phyloP scores from a whole-genome alignment of 495 filamentous ascomycete species.

The Copromyces sp. region DNA sequence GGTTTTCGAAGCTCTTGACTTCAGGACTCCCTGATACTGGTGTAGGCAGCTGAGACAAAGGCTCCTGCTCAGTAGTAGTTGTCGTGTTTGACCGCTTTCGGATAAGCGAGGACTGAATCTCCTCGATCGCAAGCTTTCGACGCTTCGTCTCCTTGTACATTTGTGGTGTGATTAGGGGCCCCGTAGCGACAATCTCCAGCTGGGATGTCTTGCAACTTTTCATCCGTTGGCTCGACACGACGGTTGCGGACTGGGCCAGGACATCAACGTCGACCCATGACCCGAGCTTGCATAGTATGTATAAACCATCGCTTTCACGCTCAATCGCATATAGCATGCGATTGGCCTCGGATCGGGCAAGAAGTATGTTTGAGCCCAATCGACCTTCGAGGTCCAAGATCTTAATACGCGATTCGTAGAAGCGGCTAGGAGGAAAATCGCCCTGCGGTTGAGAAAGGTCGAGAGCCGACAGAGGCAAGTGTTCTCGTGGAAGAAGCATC shows the following conservation, averaged over 20 bases:
- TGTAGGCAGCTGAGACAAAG: constrained; percentile 5
- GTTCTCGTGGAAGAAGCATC: constrained; percentile 49
- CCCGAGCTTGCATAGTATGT: constrained; percentile 60
- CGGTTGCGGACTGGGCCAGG: constrained; percentile 32
- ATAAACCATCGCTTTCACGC: constrained; percentile 53
- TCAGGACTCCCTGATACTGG: neutral
- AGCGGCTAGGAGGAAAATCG: constrained; percentile 39
- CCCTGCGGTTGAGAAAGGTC: constrained; percentile 45
- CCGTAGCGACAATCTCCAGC: constrained; percentile 2
- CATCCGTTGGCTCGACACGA: constrained; percentile 23
- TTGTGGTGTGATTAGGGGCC: constrained; percentile 24
- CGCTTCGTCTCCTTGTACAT: constrained; percentile 37
- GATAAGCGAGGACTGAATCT: constrained; percentile 30
- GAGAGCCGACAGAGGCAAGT: constrained; percentile 49
- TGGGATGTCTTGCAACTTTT: constrained; percentile 4
- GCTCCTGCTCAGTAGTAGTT: constrained; percentile 27
- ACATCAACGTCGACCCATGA: constrained; percentile 49
- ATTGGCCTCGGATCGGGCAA: constrained; percentile 51
- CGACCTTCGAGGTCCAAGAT: constrained; percentile 50
- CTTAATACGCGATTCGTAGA: constrained; percentile 52
- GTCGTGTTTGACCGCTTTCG: constrained; percentile 18
- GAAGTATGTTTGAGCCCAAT: constrained; percentile 47
- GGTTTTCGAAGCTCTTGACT: neutral
- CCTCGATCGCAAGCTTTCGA: constrained; percentile 42
- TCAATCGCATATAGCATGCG: constrained; percentile 62